phyloP scores from a whole-genome alignment of 2,329 filamentous ascomycete species.

The Sporothrix phasma region DNA sequence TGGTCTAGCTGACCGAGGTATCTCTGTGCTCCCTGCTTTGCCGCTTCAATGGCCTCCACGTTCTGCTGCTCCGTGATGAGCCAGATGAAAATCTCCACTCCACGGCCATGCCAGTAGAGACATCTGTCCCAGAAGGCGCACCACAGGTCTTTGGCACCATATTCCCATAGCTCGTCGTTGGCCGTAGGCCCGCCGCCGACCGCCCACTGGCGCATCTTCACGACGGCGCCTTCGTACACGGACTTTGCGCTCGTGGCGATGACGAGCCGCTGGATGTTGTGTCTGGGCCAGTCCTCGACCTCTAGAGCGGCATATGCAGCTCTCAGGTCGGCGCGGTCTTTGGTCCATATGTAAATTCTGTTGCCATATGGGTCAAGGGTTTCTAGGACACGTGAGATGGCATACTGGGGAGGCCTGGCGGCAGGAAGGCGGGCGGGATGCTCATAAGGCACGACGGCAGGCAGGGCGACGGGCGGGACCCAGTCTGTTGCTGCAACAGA shows the following conservation, averaged over 20 bases:
- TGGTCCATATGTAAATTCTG: too few species aligned
- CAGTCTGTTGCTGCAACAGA: too few species aligned
- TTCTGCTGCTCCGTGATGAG: background rate
- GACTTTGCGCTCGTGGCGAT: conserved; percentile 49
- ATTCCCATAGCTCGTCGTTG: conserved; percentile 27
- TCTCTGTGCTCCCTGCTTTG: too few species aligned
- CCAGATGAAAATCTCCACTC: background rate
- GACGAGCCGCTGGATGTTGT: conserved; percentile 34
- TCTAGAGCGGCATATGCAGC: conserved; percentile 42
- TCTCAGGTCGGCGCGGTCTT: conserved; percentile 45
- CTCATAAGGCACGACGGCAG: too few species aligned
- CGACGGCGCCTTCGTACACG: conserved; percentile 33
- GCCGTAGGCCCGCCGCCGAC: conserved; percentile 28
- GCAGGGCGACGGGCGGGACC: too few species aligned
- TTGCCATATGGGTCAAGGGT: too few species aligned
- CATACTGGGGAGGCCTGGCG: too few species aligned
- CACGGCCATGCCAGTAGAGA: background rate
- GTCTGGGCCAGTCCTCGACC: conserved; percentile 33
- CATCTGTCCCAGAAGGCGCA: conserved; percentile 24
- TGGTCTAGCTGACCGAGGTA: too few species aligned
- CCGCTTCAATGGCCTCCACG: background rate
- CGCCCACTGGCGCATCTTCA: conserved; percentile 33
- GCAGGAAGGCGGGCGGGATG: too few species aligned
- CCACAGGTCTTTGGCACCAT: conserved; percentile 37
- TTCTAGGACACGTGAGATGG: conserved; percentile 19